Evolutionary conservation across 352 stramenopile species (phyloP), one percentile per base, ranked within the genome.

Genomic region (Globisporangium barbulae): DNA sequence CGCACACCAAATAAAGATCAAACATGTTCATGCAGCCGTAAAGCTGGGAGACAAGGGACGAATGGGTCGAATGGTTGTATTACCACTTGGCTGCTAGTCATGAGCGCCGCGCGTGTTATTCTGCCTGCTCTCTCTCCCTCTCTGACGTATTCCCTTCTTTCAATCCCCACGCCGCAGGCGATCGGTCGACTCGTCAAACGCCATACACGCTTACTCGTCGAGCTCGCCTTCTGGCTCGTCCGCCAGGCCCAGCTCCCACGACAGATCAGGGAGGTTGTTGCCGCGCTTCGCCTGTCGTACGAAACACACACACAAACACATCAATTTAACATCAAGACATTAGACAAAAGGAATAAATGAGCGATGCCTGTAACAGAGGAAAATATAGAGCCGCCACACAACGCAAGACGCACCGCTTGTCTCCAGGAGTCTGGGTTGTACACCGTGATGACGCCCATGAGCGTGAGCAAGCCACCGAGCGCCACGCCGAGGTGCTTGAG

Each of bases 221-320:
- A 95, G 87, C 69, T 95, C 87, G 75, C 81, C 84, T 73, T 91
- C 85, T 13, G 87, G 81, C 61, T 93, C 80, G 59, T 89, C 79
- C 35, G 66, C 75, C 52, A 89, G 61, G 41, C 87, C 87, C 60
- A 95, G 66, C 64, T 95, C 87, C 87, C 87, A 95, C 66, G 83
- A 87, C 60, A 95, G 72, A 52, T 94, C 80, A 0, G 80, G 81
- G 61, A 95, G 66, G 63, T 89, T 70, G 66, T 94, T 81, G 53
- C 81, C 81, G 48, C 87, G 85, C 69, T 91, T 91, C 30, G 78
- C 67, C 84, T 93, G 41, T 28, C 70, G 33, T 25, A 39, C 5
- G 21, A 53, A 25, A 54, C 15, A 33, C 15, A 59, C 33, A 53
- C 55, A 28, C 58, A 54, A 37, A 45, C 19, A 13, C 45, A 63